phyloP scores from a whole-genome alignment of 1,284 basidiomycete genomes.

The Papiliotrema nemorosa region DNA sequence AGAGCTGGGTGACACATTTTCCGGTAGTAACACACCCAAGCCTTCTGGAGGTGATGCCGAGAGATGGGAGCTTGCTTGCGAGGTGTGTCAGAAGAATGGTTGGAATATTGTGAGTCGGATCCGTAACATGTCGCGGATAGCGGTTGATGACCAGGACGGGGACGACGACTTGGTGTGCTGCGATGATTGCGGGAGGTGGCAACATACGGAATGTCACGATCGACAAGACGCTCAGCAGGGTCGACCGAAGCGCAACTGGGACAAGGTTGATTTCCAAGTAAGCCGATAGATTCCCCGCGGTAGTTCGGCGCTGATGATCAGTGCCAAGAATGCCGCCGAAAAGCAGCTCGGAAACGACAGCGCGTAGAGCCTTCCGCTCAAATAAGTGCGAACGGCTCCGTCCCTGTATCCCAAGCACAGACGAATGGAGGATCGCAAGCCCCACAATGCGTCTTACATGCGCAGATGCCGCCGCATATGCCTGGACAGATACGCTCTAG shows the following conservation, averaged over 20 bases:
- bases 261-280: constrained; percentile 47
- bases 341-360: constrained; percentile 25
- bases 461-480: not conserved
- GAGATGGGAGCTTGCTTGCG: constrained; percentile 53
- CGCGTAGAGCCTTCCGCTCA: constrained; percentile 6
- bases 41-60: constrained; percentile 17
- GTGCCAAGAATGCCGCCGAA: constrained; percentile 37
- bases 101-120: constrained; percentile 49
- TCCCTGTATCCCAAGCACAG: not conserved
- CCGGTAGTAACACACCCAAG: not conserved
- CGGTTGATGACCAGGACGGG: constrained; percentile 40
- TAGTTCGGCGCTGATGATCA: constrained; percentile 8
- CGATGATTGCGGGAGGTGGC: constrained; percentile 55
- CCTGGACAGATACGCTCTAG: not conserved
- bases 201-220: constrained; percentile 49
- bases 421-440: not conserved
- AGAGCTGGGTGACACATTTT: constrained; percentile 12
- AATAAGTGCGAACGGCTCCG: not conserved
- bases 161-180: constrained; percentile 53
- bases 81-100: constrained; percentile 51
- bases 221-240: constrained; percentile 34
- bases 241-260: constrained; percentile 42
- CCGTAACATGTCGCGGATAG: not conserved
- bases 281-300: not conserved
- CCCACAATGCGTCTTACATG: not conserved